Base-by-base conservation (phyloP, 169 alveolate genomes). In the Eimeria sp. region DNA sequence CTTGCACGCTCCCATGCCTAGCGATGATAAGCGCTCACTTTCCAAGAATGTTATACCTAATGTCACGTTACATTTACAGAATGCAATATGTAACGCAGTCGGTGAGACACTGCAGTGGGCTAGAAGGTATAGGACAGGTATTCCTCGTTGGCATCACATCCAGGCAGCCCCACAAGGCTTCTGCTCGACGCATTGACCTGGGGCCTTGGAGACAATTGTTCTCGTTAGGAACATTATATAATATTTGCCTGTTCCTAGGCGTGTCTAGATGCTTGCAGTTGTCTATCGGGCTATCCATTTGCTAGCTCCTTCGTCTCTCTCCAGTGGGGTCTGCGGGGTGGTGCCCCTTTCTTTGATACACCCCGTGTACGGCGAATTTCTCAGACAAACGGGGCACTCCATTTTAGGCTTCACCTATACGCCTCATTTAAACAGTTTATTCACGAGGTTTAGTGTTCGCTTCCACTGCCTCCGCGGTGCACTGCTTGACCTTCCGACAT, bases 101-200 rank as follows among this genome's bases (percentile, higher is more conserved):
- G 34, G 3, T 27, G 45, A 65, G 76, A n/a, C 76, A 65, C 45
- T n/a, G 45, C 45, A 5, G 45, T 6, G 25, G 40, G 18, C 10
- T 3, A n/a, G 76, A 13, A 65, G 7, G 7, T 7, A 27, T 11
- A 1, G 10, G 0, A 43, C 9, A 65, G 43, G 2, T 65, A n/a
- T 3, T 16, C 30, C 27, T 14, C 45, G 2, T 34, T n/a, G 18
- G 76, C 76, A 65, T n/a, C 76, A 65, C 9, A 18, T 34, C 34
- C 84, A 34, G 5, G 58, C 84, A 45, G 84, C 84, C 84, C 84
- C 84, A 76, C 87, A 76, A 20, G 87, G 87, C 87, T 47, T 76
- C 87, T 45, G 40, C 57, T 76, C 57, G 57, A 43, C 63, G 57
- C 63, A 49, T 76, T 43, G 43, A 43, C n/a, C 65, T 7, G 87